Evolutionary conservation across 225 moss, liverwort and hornwort genomes (phyloP), one percentile per base, ranked within the genome.

Genomic region (Bryoerythrophyllum caledonicum): DNA sequence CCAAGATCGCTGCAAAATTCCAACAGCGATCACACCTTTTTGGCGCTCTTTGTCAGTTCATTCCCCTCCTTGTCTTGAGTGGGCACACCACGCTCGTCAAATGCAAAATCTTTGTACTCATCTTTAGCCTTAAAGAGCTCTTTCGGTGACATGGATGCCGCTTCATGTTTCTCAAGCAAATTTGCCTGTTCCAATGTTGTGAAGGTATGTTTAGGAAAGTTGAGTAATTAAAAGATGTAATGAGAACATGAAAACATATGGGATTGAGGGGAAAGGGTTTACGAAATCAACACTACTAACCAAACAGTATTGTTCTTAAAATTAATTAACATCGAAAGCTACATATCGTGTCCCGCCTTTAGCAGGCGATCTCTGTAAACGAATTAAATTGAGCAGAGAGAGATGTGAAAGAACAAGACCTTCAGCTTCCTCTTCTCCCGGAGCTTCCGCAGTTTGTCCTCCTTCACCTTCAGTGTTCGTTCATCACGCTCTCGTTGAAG

Each of bases 401-500:
- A 34, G 41, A 24, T 17, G 17, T 38, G 14, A 60, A 23, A 34
- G 60, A 46, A 65, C 13, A 41, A 65, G 38, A 84, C 91, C 84
- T 87, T 86, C 27, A 75, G 89, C 25, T 87, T 87, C 83, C 83
- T 81, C 70, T 74, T 87, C 71, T 82, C 76, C 60, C 78, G 78
- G 67, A 94, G 43, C 58, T 86, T 85, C 9, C 84, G 75, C 65
- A 88, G 64, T 56, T 79, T 92, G 37, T 91, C 92, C 76, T 97
- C 87, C 60, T 55, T 79, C 5, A 74, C 81, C 77, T 88, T 92
- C 7, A 69, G 60, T 68, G 86, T 67, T 76, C 90, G 94, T 60
- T 91, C 92, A 74, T 91, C 91, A 25, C 91, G 87, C 77, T 97
- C 92, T 81, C 73, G 70, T 67, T 80, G 88, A 11, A 97, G 70